Percentiles rank a stretch among this genome's conserved stretches.
Evolutionary conservation across 2,329 filamentous ascomycete genomes (phyloP).

Genomic region (Epichloe sibirici): DNA sequence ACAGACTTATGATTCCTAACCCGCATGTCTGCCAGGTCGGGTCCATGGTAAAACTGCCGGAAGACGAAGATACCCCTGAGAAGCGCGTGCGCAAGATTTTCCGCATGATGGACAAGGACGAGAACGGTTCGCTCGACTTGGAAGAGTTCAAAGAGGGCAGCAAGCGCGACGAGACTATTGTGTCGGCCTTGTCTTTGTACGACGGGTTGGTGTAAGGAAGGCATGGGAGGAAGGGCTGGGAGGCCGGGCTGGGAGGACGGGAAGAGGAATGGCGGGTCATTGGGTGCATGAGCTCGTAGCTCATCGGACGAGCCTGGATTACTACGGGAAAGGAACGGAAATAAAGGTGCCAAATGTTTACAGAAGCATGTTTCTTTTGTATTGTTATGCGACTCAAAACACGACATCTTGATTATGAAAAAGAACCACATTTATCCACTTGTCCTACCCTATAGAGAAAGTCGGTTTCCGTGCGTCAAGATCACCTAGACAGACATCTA

Average conservation of each 20-base stretch:
- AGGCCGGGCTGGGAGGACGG: neutral
- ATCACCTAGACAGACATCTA: too few relatives aligned
- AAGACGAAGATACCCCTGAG: slow-evolving; percentile 97
- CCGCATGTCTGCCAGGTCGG: slow-evolving; percentile 54
- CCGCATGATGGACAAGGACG: slow-evolving; percentile 99
- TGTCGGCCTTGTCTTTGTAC: slow-evolving; percentile 90
- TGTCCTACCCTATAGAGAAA: neutral
- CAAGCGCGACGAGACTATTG: slow-evolving; percentile 97
- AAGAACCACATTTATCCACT: too few relatives aligned
- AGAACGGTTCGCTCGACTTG: slow-evolving; percentile 94
- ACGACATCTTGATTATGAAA: neutral
- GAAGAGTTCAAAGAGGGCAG: slow-evolving; percentile 98
- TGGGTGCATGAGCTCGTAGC: neutral
- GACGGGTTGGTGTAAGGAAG: slow-evolving; percentile 69
- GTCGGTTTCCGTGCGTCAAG: too few relatives aligned
- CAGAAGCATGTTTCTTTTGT: slow-evolving; percentile 4
- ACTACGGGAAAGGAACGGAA: neutral
- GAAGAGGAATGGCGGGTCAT: neutral
- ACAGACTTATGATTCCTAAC: neutral
- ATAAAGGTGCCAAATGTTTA: neutral
- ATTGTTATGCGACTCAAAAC: neutral
- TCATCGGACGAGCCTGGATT: neutral
- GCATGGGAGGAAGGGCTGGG: too few relatives aligned
- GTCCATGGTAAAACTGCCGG: slow-evolving; percentile 96
- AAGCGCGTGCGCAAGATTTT: slow-evolving; percentile 98